Percentiles rank a stretch among this genome's conserved stretches.
These are phyloP conservation scores for Leishmania gerbilli DNA, from an alignment of 208 protist genomes.

Conservation along the genomic window DNA sequence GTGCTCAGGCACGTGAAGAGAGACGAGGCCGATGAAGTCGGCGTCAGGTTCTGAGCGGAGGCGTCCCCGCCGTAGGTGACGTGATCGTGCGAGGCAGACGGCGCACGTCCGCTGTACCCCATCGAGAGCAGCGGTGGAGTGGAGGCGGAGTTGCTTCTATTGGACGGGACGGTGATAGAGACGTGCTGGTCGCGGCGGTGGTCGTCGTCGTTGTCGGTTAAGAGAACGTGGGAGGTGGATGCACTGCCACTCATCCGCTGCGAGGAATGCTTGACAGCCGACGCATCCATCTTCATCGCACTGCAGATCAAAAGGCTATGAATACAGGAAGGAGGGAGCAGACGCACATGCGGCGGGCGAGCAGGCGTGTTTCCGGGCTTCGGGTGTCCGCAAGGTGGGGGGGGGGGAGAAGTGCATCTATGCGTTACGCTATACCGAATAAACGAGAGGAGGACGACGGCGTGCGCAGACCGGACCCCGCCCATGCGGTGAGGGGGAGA, in stretches of 20 bases:
- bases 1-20: constrained; percentile 5
- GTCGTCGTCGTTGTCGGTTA: background rate
- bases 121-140: constrained; percentile 17
- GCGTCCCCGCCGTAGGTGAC: background rate
- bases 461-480: background rate
- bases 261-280: background rate
- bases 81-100: background rate
- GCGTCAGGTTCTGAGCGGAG: background rate
- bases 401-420: background rate
- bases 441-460: background rate
- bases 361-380: no score
- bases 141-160: background rate
- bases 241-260: background rate
- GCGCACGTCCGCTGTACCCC: background rate
- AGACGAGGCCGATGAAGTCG: background rate
- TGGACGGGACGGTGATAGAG: background rate
- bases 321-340: no score
- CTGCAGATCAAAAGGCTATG: background rate
- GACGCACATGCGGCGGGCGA: background rate
- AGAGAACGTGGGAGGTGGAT: background rate
- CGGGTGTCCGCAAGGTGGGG: background rate
- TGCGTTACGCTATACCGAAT: background rate
- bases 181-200: background rate
- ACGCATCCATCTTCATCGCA: background rate
- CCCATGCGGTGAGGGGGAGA: background rate